Evolutionary conservation across 2,329 filamentous ascomycete species (phyloP).

Genomic region (Talaromyces sp.): DNA sequence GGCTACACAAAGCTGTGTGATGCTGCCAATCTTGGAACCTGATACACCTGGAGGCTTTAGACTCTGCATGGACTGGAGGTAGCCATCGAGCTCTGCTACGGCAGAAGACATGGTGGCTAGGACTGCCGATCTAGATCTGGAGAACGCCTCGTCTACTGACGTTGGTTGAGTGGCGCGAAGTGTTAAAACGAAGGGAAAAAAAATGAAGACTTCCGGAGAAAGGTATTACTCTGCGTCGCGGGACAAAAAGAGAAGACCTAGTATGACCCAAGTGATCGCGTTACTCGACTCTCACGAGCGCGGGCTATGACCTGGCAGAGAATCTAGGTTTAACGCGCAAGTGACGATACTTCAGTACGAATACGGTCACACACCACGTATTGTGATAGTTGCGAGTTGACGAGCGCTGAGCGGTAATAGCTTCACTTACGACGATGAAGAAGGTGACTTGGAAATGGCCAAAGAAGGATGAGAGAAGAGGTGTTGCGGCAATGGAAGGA

Average conservation of each 20-base stretch:
- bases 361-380: slow-evolving; percentile 24
- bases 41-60: slow-evolving; percentile 93
- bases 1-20: slow-evolving; percentile 81
- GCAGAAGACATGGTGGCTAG: slow-evolving; percentile 65
- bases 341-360: slow-evolving; percentile 36
- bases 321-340: slow-evolving; percentile 34
- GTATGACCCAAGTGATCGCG: slow-evolving; percentile 29
- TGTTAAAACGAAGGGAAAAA: neutral
- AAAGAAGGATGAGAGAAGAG: slow-evolving; percentile 8
- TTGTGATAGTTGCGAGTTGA: slow-evolving; percentile 5
- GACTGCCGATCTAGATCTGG: slow-evolving; percentile 6
- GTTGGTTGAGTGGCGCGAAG: neutral
- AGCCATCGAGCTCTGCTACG: slow-evolving; percentile 84
- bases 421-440: slow-evolving; percentile 27
- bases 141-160: slow-evolving; percentile 12
- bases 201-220: slow-evolving; percentile 12
- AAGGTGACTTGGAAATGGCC: slow-evolving; percentile 6
- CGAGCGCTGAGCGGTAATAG: slow-evolving; percentile 16
- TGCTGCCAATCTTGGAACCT: slow-evolving; percentile 80
- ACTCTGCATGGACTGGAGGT: slow-evolving; percentile 84
- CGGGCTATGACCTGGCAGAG: slow-evolving; percentile 28
- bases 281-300: slow-evolving; percentile 38
- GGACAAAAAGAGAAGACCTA: slow-evolving; percentile 8
- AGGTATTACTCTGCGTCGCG: slow-evolving; percentile 23
- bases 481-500: neutral